Evolutionary conservation across 2,329 filamentous ascomycete species (phyloP).

Genomic region (Cladobotryum protrusum): DNA sequence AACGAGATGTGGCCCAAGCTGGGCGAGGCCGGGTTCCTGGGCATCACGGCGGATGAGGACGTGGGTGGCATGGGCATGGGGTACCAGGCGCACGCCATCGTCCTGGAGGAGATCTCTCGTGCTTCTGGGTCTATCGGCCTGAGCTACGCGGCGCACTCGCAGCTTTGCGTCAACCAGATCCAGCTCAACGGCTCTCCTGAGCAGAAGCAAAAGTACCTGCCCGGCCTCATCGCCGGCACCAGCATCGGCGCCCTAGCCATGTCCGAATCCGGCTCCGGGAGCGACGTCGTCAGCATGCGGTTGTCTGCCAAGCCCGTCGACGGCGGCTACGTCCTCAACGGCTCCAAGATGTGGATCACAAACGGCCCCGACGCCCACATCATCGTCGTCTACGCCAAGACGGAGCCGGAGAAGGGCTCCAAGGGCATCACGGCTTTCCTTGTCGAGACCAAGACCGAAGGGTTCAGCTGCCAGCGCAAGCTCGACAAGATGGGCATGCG

Average conservation of each 20-base stretch:
- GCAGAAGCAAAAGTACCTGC: constrained; percentile 77
- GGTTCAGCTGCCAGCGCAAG: constrained; percentile 84
- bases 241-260: constrained; percentile 86
- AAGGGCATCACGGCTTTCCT: constrained; percentile 96
- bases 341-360: constrained; percentile 99
- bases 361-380: constrained; percentile 93
- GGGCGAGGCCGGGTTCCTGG: constrained; percentile 83
- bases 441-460: constrained; percentile 62
- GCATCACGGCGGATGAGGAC: constrained; percentile 88
- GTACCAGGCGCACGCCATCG: constrained; percentile 92
- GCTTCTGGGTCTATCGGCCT: constrained; percentile 80
- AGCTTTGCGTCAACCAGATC: constrained; percentile 94
- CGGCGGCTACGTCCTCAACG: constrained; percentile 79
- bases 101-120: constrained; percentile 90
- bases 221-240: constrained; percentile 72
- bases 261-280: constrained; percentile 86
- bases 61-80: constrained; percentile 87
- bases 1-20: constrained; percentile 89
- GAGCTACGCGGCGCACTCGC: constrained; percentile 92
- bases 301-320: constrained; percentile 74
- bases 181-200: constrained; percentile 76
- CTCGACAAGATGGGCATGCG: constrained; percentile 98
- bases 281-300: constrained; percentile 94
- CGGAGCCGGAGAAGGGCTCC: constrained; percentile 67
- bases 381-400: constrained; percentile 96